These are phyloP conservation scores for Dimargaris verticillata DNA, from an alignment of 192 early-diverging fungal genomes.

Conservation along the genomic window DNA sequence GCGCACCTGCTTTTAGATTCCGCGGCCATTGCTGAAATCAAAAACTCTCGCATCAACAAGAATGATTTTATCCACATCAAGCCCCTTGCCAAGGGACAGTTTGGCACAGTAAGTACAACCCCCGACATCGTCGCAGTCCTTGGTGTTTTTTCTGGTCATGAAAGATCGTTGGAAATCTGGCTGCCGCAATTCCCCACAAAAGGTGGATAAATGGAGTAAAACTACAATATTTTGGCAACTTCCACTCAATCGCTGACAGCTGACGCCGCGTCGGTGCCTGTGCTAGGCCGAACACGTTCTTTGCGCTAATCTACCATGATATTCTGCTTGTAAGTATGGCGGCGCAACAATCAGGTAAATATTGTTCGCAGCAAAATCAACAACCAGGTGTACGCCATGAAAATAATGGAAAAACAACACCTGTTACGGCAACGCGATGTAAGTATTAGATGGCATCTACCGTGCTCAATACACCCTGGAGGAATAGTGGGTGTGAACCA, in stretches of 20 bases:
- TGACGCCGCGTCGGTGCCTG: no score
- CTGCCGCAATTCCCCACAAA: no score
- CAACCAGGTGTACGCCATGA: slow-evolving; percentile 49
- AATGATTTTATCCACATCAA: slow-evolving; percentile 62
- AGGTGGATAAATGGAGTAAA: no score
- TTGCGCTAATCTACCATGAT: no score
- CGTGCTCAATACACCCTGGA: slow-evolving; percentile 6
- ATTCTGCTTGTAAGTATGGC: no score
- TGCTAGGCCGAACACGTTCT: no score
- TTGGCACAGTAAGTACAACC: slow-evolving; percentile 47
- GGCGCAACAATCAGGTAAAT: slow-evolving; percentile 1
- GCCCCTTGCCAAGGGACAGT: slow-evolving; percentile 55
- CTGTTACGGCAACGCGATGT: slow-evolving; percentile 39
- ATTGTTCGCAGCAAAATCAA: slow-evolving; percentile 44
- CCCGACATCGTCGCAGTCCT: no score
- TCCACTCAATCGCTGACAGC: no score
- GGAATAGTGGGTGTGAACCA: neutral
- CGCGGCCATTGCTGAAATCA: slow-evolving; percentile 10
- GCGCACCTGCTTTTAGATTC: neutral
- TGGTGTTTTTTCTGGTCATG: no score
- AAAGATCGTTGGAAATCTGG: no score
- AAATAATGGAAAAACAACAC: slow-evolving; percentile 37
- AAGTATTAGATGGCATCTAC: slow-evolving; percentile 13
- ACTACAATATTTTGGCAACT: no score
- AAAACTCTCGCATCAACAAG: slow-evolving; percentile 41